Evolutionary conservation across 148 eudicot species (phyloP).

Genomic region (Oxyria digyna): DNA sequence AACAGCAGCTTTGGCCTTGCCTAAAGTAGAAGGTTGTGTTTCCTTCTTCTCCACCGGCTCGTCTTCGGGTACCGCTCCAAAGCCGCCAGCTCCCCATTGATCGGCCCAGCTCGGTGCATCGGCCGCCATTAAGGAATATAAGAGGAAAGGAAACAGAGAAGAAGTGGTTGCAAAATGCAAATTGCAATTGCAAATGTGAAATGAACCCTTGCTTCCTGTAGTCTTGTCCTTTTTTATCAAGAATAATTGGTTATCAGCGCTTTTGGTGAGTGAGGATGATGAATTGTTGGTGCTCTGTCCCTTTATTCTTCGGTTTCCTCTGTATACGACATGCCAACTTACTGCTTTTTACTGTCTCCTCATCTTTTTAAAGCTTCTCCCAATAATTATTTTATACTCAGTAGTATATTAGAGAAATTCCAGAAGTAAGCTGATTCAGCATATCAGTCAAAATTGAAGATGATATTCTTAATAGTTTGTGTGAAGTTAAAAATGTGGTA

Average conservation of each 20-base stretch:
- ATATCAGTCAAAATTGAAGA: no score
- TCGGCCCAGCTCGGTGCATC: conserved; percentile 8
- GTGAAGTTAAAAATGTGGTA: background rate
- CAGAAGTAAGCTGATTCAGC: no score
- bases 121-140: background rate
- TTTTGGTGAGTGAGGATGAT: background rate
- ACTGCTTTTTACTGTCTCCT: background rate
- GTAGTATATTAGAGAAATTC: no score
- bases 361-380: no score
- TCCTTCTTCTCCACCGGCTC: conserved; percentile 1
- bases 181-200: background rate
- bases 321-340: background rate
- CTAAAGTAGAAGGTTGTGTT: background rate
- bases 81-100: conserved; percentile 6
- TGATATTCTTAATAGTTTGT: no score
- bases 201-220: background rate
- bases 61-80: background rate
- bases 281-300: background rate
- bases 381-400: no score
- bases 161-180: background rate
- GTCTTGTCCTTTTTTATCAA: background rate
- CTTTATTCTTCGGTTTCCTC: conserved; percentile 3
- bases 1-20: conserved; percentile 5
- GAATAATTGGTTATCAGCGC: background rate
- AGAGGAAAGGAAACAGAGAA: background rate